Conservation (phyloP, 192 early-diverging fungal species). For the Glomus cerebriforme region DNA sequence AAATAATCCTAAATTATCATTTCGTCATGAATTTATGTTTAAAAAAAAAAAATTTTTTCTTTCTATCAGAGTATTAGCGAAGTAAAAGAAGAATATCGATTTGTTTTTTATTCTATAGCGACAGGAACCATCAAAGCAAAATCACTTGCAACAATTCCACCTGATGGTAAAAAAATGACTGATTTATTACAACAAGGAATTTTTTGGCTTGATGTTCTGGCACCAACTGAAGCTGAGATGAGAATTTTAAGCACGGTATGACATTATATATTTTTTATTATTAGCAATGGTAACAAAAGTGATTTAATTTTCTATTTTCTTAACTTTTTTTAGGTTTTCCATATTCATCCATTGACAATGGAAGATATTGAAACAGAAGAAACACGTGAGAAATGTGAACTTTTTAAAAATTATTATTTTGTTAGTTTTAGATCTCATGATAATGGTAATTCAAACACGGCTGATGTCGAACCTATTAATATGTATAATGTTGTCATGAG, state of each 20-base stretch:
- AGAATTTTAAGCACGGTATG: slow-evolving; percentile 54
- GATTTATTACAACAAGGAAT: slow-evolving; percentile 51
- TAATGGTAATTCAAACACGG: slow-evolving; percentile 57
- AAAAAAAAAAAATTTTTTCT: background rate
- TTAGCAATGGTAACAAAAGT: background rate
- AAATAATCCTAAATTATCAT: background rate
- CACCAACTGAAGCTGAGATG: slow-evolving; percentile 60
- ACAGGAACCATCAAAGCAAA: slow-evolving; percentile 39
- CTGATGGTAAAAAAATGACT: slow-evolving; percentile 31
- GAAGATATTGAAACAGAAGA: slow-evolving; percentile 91
- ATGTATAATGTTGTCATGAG: slow-evolving; percentile 71
- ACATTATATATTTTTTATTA: background rate
- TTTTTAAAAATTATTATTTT: slow-evolving; percentile 88
- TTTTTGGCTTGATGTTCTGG: slow-evolving; percentile 74
- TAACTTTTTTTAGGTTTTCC: slow-evolving; percentile 50
- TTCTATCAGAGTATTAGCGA: background rate
- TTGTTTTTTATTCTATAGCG: slow-evolving; percentile 43
- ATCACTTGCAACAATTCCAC: slow-evolving; percentile 38
- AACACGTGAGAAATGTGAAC: slow-evolving; percentile 91
- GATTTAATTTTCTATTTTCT: background rate
- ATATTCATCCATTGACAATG: slow-evolving; percentile 73
- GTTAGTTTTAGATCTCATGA: slow-evolving; percentile 83
- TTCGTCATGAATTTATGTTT: background rate
- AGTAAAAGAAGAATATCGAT: slow-evolving; percentile 16
- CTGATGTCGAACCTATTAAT: slow-evolving; percentile 66